These are phyloP conservation scores for Candida sonorensis DNA, from an alignment of 805 yeast genomes.

Conservation along the genomic window DNA sequence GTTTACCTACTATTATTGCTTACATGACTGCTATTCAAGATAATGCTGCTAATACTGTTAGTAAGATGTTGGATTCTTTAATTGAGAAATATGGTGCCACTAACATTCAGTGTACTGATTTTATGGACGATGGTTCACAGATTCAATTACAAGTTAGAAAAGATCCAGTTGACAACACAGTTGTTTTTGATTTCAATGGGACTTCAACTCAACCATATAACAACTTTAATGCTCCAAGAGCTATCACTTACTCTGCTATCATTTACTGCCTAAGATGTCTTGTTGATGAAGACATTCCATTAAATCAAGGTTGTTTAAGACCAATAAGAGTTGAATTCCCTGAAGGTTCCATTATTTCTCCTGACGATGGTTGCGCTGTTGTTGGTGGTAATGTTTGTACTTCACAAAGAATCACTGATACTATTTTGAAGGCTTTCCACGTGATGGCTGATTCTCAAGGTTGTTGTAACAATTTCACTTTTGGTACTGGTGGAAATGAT, in stretches of 20 bases:
- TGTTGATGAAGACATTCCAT: constrained; percentile 81
- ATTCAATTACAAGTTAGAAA: constrained; percentile 49
- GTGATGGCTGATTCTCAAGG: constrained; percentile 96
- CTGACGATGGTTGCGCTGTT: constrained; percentile 82
- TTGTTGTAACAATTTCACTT: constrained; percentile 89
- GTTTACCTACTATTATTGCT: constrained; percentile 48
- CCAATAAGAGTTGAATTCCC: constrained; percentile 71
- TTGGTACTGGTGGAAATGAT: constrained; percentile 69
- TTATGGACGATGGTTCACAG: constrained; percentile 76
- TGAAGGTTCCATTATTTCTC: constrained; percentile 57
- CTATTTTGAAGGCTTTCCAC: constrained; percentile 74
- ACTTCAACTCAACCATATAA: constrained; percentile 86
- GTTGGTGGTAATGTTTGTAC: constrained; percentile 96
- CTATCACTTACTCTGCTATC: constrained; percentile 84
- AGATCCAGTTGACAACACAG: constrained; percentile 39
- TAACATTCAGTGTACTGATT: constrained; percentile 49
- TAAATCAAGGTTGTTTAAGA: constrained; percentile 85
- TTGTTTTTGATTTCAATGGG: constrained; percentile 77
- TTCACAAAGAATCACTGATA: constrained; percentile 89
- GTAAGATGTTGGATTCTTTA: constrained; percentile 40
- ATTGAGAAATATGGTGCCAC: constrained; percentile 34
- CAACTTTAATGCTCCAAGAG: constrained; percentile 87
- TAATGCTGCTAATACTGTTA: constrained; percentile 72
- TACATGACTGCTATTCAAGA: constrained; percentile 81
- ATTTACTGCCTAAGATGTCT: constrained; percentile 80